Evolutionary conservation across 192 early-diverging fungal genomes (phyloP), one percentile per base, ranked within the genome.

Genomic region (Rhizoclosmatium globosum): DNA sequence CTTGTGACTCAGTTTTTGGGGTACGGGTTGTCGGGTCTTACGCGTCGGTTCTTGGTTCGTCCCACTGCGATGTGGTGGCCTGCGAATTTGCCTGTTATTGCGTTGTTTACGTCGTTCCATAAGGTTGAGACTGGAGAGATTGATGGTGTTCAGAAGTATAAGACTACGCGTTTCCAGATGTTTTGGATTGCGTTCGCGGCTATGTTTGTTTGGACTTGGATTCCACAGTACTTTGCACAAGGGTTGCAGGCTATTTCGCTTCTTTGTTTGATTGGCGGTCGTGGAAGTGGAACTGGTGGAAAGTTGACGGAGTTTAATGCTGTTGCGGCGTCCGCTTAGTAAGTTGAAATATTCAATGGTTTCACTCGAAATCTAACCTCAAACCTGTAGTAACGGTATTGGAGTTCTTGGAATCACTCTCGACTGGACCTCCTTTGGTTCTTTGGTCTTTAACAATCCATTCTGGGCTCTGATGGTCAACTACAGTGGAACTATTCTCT

Each of bases 1-100:
- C 19, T 76, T 44, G 58, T 57, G 3, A 76, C 94, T 68, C 86
- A 91, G 77, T 74, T 90, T 68, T 78, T 93, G 77, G 90, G 89
- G 41, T 91, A 87, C 62, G 89, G 92, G 56, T 79, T 92, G 80
- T 92, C 91, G 60, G 94, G 91, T 68, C 83, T 92, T 21, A 87
- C 84, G 66, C 90, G 94, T 44, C 86, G 89, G 19, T 94, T 91
- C 83, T 87, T 97, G 17, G 95, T 97, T 2, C 90, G 93, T 47
- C 95, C 95, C 17, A 85, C 93, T 2, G 85, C 91, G 6, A 96
- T 97, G 95, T 86, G 56, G 56, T 74, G 72, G 72, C 72, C 72
- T 0, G 44, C 15, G 4, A 61, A 6, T n/a, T 62, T 74, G 21
- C 6, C 60, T 7, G 21, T 21, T 19, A 19, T 62, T 62, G 60